Evolutionary conservation across 768 basidiomycete species (phyloP).

Genomic region (Leccinellum luteum): DNA sequence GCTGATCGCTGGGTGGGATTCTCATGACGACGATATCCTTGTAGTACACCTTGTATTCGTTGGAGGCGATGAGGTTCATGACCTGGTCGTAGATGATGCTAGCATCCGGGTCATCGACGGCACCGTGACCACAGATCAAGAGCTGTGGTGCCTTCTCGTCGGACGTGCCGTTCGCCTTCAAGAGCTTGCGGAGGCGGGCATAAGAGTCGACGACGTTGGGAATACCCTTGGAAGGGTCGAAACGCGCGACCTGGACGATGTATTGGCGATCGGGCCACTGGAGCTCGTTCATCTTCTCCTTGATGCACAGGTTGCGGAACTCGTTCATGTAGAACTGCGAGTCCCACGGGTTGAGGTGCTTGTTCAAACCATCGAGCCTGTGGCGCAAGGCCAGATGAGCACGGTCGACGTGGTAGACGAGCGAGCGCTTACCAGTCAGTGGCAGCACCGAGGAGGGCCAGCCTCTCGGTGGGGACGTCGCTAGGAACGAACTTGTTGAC

Average conservation of each 20-base stretch:
- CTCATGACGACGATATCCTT: slow-evolving; percentile 76
- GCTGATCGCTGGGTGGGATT: slow-evolving; percentile 79
- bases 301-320: slow-evolving; percentile 72
- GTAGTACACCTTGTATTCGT: slow-evolving; percentile 50
- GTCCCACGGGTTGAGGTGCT: slow-evolving; percentile 78
- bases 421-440: slow-evolving; percentile 69
- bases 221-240: slow-evolving; percentile 86
- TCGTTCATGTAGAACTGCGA: slow-evolving; percentile 88
- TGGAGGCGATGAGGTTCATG: slow-evolving; percentile 54
- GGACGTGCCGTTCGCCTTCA: slow-evolving; percentile 45
- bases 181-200: slow-evolving; percentile 70
- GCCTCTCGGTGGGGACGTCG: slow-evolving; percentile 70
- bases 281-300: slow-evolving; percentile 80
- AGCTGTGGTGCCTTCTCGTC: slow-evolving; percentile 66
- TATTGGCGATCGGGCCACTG: slow-evolving; percentile 82
- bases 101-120: slow-evolving; percentile 93
- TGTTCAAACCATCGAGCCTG: slow-evolving; percentile 94
- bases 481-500: slow-evolving; percentile 92
- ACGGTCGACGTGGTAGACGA: slow-evolving; percentile 6
- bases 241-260: slow-evolving; percentile 89
- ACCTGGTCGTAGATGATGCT: slow-evolving; percentile 87
- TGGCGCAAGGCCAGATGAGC: neutral
- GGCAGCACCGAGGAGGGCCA: slow-evolving; percentile 75
- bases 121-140: slow-evolving; percentile 85
- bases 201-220: slow-evolving; percentile 87